Conservation (phyloP, 2,329 filamentous ascomycete genomes). For the Sporothrix luriei region DNA sequence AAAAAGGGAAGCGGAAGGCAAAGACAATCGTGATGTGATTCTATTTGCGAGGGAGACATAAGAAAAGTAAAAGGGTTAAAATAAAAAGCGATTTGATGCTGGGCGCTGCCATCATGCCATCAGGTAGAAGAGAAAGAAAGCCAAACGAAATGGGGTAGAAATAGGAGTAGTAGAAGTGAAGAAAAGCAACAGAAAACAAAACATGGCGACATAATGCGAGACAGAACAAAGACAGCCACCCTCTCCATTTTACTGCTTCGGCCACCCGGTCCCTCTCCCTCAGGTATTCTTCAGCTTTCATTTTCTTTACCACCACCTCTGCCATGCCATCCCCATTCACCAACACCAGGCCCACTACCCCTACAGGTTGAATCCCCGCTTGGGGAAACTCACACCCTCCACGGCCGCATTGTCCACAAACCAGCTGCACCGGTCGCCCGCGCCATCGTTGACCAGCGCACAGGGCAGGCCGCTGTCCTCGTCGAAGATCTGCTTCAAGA, state of each 20-base stretch:
- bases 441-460: constrained; percentile 80
- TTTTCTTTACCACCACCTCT: background rate
- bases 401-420: constrained; percentile 87
- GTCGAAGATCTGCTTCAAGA: constrained; percentile 92
- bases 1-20: background rate
- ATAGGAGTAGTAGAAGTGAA: background rate
- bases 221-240: constrained; percentile 19
- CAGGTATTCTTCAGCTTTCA: background rate
- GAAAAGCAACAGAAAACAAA: background rate
- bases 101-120: constrained; percentile 27
- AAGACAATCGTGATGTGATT: background rate
- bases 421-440: constrained; percentile 88
- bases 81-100: constrained; percentile 20
- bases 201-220: background rate
- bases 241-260: background rate
- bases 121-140: background rate
- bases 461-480: constrained; percentile 79
- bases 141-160: background rate
- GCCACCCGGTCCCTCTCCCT: background rate
- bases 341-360: background rate
- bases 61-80: background rate
- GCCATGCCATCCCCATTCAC: background rate
- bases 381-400: constrained; percentile 80
- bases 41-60: constrained; percentile 18
- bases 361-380: constrained; percentile 64